Evolutionary conservation across 768 basidiomycete genomes (phyloP).

Genomic region (Clathrus columnatus): DNA sequence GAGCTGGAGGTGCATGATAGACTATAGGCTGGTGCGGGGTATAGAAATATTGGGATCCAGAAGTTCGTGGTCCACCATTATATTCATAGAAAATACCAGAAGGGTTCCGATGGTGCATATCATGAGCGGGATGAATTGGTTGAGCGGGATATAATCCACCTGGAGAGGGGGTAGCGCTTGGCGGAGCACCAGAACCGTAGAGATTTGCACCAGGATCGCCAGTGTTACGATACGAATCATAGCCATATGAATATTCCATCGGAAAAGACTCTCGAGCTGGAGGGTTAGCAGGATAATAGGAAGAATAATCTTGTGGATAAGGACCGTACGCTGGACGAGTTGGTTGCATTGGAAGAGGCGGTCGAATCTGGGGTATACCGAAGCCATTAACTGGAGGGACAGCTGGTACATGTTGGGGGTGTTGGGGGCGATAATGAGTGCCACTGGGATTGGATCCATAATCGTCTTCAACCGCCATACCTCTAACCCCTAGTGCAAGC

Average conservation of each 20-base stretch:
- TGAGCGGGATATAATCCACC: conserved; percentile 43
- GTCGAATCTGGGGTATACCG: conserved; percentile 31
- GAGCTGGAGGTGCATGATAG: conserved; percentile 40
- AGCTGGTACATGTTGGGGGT: conserved; percentile 21
- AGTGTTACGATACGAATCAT: conserved; percentile 39
- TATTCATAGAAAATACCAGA: conserved; percentile 55
- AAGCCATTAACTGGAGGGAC: conserved; percentile 19
- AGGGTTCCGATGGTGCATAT: conserved; percentile 38
- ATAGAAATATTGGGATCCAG: conserved; percentile 53
- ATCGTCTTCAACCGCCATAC: conserved; percentile 54
- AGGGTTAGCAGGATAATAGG: conserved; percentile 43
- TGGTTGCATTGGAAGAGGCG: conserved; percentile 28
- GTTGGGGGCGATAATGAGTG: conserved; percentile 28
- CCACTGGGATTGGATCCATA: conserved; percentile 25
- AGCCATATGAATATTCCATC: conserved; percentile 43
- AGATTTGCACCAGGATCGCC: conserved; percentile 35
- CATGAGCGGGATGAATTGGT: conserved; percentile 31
- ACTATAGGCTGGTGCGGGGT: conserved; percentile 49
- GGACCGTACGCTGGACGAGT: conserved; percentile 38
- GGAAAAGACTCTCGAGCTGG: conserved; percentile 34
- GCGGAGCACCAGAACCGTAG: conserved; percentile 36
- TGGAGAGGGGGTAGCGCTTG: conserved; percentile 30
- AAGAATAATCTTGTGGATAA: conserved; percentile 51
- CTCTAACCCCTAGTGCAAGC: conserved; percentile 48
- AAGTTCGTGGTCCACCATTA: conserved; percentile 34